Percentiles rank a stretch among this genome's conserved stretches.
These are phyloP conservation scores for Saccharomyces eubayanus DNA, from an alignment of 805 yeast species.

Conservation along the genomic window DNA sequence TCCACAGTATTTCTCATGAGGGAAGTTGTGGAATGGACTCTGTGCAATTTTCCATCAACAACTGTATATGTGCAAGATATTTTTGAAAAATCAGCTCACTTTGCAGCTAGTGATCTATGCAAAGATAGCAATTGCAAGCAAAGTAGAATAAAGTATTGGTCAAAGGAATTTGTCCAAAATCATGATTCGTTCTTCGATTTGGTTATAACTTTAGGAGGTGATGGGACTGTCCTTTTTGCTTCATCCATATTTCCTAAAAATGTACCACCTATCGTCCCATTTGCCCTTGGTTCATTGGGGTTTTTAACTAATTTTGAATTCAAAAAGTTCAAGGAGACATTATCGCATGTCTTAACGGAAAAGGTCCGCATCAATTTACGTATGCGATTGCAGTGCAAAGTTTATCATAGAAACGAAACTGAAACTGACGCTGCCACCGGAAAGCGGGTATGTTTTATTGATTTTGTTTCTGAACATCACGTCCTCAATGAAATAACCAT, in stretches of 20 bases:
- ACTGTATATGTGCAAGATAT: conserved; percentile 67
- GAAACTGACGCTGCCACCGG: conserved; percentile 11
- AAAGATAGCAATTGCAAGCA: conserved; percentile 36
- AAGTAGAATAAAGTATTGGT: conserved; percentile 55
- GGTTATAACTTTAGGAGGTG: conserved; percentile 87
- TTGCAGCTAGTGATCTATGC: conserved; percentile 46
- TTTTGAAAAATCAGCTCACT: conserved; percentile 50
- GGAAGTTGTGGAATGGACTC: conserved; percentile 68
- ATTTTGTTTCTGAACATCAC: conserved; percentile 49
- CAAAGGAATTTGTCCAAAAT: conserved; percentile 41
- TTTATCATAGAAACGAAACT: conserved; percentile 29
- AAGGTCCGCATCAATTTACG: conserved; percentile 75
- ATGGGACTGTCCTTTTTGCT: conserved; percentile 85
- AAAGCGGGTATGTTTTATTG: conserved; percentile 33
- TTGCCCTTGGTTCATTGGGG: conserved; percentile 83
- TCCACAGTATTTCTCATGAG: conserved; percentile 63
- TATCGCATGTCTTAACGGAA: conserved; percentile 48
- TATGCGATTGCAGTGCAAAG: conserved; percentile 79
- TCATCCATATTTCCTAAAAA: conserved; percentile 72
- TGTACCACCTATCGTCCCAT: conserved; percentile 86
- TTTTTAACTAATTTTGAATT: conserved; percentile 79
- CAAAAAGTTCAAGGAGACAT: conserved; percentile 55
- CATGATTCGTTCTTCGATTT: conserved; percentile 48
- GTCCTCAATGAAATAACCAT: conserved; percentile 82
- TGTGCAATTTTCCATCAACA: conserved; percentile 32